Evolutionary conservation across 1,139 yeast species (phyloP), one percentile per base, ranked within the genome.

Genomic region (Lizanozyma gosingica): DNA sequence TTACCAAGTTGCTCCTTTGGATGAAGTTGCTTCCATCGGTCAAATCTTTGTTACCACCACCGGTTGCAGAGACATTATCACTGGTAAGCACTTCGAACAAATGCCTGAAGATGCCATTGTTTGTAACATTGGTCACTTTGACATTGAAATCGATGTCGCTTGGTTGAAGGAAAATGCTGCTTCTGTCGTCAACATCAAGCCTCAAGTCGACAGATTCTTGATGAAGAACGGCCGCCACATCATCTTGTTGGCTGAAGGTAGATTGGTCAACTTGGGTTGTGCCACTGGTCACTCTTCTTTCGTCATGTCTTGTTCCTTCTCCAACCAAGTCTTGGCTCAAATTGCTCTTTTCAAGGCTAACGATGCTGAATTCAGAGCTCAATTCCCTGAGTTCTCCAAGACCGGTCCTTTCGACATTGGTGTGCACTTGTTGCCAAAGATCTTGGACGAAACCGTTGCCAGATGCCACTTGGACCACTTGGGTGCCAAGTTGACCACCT

Each of bases 91-190:
- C 76, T 92, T 92, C 68, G 73, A 73, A 57, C 72, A 69, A 56
- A 92, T 92, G 98, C 97, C 97, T 72, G 95, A 92, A 72, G 98
- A 92, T 65, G 98, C 99, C 59, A 94, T 92, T 67, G 98, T 92
- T 50, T 94, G 97, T 78, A 92, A 92, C 95, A 92, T 92, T 75
- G 99, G 99, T 68, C 99, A 92, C 76, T 92, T 92, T 61, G 99
- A 92, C 72, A 88, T 92, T 63, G 99, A 92, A 78, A 94, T 92
- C 60, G 99, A 92, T 69, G 97, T 88, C 57, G 97, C 97, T 62
- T 87, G 96, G 95, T 80, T 88, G 68, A 87, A 86, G 79, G 83
- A 80, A 46, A 86, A 86, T 69, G 94, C 96, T 57, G 79, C 73
- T 65, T 84, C 85, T 54, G 87, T 83, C 63, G 86, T 86, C 63